Base-by-base conservation (phyloP, 352 stramenopile genomes). In the Globisporangium canariense region DNA sequence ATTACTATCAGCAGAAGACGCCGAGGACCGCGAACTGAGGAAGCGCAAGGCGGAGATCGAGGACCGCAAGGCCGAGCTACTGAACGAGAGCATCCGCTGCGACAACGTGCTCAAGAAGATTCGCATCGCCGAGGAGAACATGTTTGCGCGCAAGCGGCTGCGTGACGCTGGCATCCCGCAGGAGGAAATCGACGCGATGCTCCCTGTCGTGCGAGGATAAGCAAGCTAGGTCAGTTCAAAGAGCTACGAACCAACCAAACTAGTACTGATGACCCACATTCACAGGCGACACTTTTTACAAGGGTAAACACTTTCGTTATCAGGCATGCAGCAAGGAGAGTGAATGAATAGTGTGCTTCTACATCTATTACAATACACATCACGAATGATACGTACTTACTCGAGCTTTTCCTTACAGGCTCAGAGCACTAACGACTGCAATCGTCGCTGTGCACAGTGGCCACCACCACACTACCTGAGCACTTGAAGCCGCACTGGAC, bases 131-230 rank as follows among this genome's bases (percentile, higher is more conserved):
- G 50, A 66, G 43, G 57, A 69, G 64, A 66, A 62, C 40, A 55
- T 74, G 34, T 56, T 84, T 9, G 74, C 76, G 45, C 69, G 76
- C 51, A 81, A 79, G 60, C 76, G 72, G 47, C 49, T 85, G 66
- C 66, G 74, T 28, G 75, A 85, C 56, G 77, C 75, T 3, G 59
- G 65, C 14, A 38, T 70, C 7, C 36, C 50, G 22, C 50, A 67
- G 32, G 25, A 30, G 9, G 58, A 70, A 30, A 67, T 70, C 43
- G 59, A 70, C 20, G 50, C 58, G 34, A 54, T 73, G 25, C 56
- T 84, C 11, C 59, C 59, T n/a, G 53, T 49, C 22, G 14, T 32
- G 10, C 32, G 38, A 14, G 40, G 45, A 3, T 40, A 40, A 22
- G 2, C n/a, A 40, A 22, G 0, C 11, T 36, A 8, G 7, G 32